Evolutionary conservation across 768 basidiomycete genomes (phyloP).

Genomic region (Leccinum variicolor): DNA sequence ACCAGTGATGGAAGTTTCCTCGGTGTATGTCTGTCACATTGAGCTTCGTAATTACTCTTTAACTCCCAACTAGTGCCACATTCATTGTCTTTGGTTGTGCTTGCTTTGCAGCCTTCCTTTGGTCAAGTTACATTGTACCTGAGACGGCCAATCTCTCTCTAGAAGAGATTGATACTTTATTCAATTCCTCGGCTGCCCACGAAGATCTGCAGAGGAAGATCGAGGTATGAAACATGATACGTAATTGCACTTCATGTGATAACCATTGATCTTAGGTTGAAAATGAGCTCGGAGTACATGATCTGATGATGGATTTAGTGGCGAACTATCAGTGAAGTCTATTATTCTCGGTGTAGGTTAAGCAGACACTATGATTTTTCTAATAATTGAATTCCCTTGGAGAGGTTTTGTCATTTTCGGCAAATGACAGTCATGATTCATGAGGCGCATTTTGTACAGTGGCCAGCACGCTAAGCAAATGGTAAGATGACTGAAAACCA

Average conservation of each 20-base stretch:
- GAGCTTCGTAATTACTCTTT: neutral
- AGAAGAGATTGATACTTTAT: conserved; percentile 73
- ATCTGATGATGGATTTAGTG: conserved; percentile 40
- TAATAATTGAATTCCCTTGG: neutral
- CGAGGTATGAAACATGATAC: conserved; percentile 39
- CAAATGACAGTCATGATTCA: neutral
- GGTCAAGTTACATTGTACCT: conserved; percentile 66
- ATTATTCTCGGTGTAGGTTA: neutral
- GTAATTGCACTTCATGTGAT: neutral
- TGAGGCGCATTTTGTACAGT: neutral
- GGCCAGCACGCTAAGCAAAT: neutral
- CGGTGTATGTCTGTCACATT: conserved; percentile 41
- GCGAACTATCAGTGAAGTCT: conserved; percentile 10
- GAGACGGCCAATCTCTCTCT: conserved; percentile 76
- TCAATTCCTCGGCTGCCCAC: conserved; percentile 53
- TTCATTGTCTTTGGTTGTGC: conserved; percentile 64
- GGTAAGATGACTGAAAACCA: neutral
- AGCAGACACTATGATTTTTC: neutral
- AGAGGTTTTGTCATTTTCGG: neutral
- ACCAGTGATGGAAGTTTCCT: conserved; percentile 55
- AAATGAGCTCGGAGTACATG: conserved; percentile 48
- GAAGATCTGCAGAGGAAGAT: conserved; percentile 50
- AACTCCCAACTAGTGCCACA: conserved; percentile 45
- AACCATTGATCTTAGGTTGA: conserved; percentile 46
- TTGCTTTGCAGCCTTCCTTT: conserved; percentile 65